Percentiles rank a stretch among this genome's conserved stretches.
These are phyloP conservation scores for Populus hybrid DNA, from an alignment of 441 rosid species.

Conservation along the genomic window DNA sequence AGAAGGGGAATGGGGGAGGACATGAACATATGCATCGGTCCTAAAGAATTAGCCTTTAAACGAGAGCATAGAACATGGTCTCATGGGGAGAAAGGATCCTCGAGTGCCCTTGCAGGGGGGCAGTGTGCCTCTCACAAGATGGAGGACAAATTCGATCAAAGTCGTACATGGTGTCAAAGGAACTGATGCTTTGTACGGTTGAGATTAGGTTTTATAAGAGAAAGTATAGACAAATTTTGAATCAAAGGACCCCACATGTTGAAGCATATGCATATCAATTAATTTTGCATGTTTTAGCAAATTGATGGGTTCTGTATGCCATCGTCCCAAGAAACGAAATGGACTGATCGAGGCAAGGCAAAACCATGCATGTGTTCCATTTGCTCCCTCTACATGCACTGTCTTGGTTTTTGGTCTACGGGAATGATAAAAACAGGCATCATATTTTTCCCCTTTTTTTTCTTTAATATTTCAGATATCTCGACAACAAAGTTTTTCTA, in stretches of 20 bases:
- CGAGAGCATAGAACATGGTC: slow-evolving; percentile 8
- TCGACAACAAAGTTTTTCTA: background rate
- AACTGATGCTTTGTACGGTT: slow-evolving; percentile 12
- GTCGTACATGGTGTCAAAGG: background rate
- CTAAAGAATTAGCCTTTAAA: background rate
- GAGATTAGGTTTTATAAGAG: background rate
- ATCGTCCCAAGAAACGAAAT: background rate
- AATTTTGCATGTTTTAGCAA: background rate
- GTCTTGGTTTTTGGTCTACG: background rate
- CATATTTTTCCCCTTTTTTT: too few species aligned
- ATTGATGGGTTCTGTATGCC: background rate
- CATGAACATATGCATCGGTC: background rate
- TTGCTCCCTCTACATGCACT: background rate
- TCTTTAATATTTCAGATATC: too few species aligned
- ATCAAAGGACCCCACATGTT: background rate
- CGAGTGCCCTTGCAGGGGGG: slow-evolving; percentile 9
- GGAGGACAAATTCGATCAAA: background rate
- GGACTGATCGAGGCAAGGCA: background rate
- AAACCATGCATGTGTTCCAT: background rate
- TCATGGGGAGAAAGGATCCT: background rate
- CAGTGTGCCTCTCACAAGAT: background rate
- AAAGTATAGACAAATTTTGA: background rate
- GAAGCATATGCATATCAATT: background rate
- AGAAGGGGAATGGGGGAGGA: background rate
- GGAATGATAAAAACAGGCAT: background rate